phyloP scores from a whole-genome alignment of 352 stramenopile genomes.

The Phytophthora cactorum region DNA sequence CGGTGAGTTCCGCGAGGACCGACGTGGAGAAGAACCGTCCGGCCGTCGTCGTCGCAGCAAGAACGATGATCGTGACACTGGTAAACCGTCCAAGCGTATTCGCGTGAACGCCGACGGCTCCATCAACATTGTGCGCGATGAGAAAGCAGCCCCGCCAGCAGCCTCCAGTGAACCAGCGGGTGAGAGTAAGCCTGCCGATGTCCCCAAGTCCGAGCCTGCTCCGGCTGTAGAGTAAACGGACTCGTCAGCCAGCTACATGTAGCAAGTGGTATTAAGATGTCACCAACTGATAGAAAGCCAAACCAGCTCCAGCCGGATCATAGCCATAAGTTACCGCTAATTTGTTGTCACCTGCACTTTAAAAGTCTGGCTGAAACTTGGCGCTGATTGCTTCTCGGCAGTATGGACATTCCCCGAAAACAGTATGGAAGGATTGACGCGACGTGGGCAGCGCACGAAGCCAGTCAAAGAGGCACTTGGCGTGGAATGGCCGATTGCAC shows the following conservation, averaged over 20 bases:
- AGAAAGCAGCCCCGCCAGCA: conserved; percentile 3
- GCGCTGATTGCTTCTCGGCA: conserved; percentile 89
- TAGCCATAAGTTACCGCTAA: conserved; percentile 33
- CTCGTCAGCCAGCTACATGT: conserved; percentile 12
- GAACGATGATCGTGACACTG: conserved; percentile 40
- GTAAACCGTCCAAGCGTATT: conserved; percentile 60
- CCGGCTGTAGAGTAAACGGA: conserved; percentile 26
- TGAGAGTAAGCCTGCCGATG: conserved; percentile 21
- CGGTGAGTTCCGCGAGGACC: conserved; percentile 38
- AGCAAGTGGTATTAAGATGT: conserved; percentile 22
- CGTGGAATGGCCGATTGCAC: conserved; percentile 88
- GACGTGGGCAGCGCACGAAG: conserved; percentile 88
- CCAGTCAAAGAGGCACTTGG: conserved; percentile 90
- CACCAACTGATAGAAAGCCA: conserved; percentile 17
- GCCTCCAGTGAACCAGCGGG: conserved; percentile 2
- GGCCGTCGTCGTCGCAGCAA: conserved; percentile 31
- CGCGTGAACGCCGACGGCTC: conserved; percentile 68
- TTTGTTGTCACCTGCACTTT: conserved; percentile 19
- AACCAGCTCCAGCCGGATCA: conserved; percentile 1
- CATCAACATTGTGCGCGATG: conserved; percentile 60
- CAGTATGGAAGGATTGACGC: conserved; percentile 90
- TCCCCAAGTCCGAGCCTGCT: conserved; percentile 24
- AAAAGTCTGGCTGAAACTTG: conserved; percentile 54
- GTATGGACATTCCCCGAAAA: conserved; percentile 92
- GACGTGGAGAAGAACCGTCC: conserved; percentile 35